Base-by-base conservation (phyloP, 73 alveolate genomes). In the Breviolum minutum region DNA sequence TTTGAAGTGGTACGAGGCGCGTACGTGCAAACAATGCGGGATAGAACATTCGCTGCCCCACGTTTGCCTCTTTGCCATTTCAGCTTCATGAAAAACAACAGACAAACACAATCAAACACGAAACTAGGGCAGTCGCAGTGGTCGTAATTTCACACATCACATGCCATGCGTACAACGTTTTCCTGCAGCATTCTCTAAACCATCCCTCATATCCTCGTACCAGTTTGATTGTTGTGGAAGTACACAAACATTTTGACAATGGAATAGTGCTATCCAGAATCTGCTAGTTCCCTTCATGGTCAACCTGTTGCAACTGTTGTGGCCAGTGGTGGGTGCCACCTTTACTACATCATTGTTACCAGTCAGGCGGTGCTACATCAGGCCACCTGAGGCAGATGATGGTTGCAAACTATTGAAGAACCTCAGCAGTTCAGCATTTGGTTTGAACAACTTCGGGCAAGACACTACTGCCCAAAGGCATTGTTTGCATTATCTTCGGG, bases 381-480 rank as follows among this genome's bases (percentile, higher is more conserved):
- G 88, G 2, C 79, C 83, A 40, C 79, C 87, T 0, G 66, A 64
- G 19, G 82, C 40, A 17, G 60, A 62, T 11, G 60, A 22, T 26
- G 97, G 97, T 16, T 90, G 97, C 76, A 22, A 30, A 8, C 76
- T 61, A 32, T 29, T 90, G 88, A 61, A 73, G 30, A 48, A 20
- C 10, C 63, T 90, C 48, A 77, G 11, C 11, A 87, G 69, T 20
- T 54, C 76, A 8, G 54, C 7, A 0, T 90, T 71, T 60, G 97
- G 97, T 9, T 63, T 90, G 74, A 90, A 90, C 88, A 22, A 30
- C 17, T 90, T 17, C 69, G 97, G 97, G 22, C 97, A 90, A 61
- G 97, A 90, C 29, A 90, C 97, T 24, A 90, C 88, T 8, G 97
- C 79, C 79, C 97, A 90, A 27, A 61, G 97, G 88, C 88, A 7